Evolutionary conservation across 768 basidiomycete genomes (phyloP).

Genomic region (Clitopilus passeckerianus): DNA sequence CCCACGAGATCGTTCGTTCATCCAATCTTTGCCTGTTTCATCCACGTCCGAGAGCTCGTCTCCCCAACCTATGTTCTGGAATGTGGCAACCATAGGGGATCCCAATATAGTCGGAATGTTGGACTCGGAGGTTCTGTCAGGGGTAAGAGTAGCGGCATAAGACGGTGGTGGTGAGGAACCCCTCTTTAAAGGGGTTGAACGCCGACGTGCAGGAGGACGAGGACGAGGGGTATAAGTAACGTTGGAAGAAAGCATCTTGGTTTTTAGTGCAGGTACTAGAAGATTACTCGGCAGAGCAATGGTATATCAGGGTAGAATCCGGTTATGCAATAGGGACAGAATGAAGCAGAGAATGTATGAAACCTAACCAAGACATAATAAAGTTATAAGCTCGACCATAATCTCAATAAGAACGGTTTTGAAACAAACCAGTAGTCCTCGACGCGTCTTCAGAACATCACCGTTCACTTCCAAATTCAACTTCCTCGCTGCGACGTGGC

Average conservation of each 20-base stretch:
- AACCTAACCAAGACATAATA: background rate
- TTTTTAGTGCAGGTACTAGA: background rate
- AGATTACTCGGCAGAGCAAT: background rate
- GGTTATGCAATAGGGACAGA: background rate
- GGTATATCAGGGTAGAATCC: constrained; percentile 4
- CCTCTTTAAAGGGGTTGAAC: constrained; percentile 31
- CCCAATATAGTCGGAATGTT: constrained; percentile 25
- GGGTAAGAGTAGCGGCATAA: constrained; percentile 38
- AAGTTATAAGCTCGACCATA: background rate
- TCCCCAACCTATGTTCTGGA: constrained; percentile 23
- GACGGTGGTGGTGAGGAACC: constrained; percentile 30
- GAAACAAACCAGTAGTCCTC: background rate
- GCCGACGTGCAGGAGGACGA: constrained; percentile 66
- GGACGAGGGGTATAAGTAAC: constrained; percentile 54
- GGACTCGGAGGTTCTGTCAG: constrained; percentile 14
- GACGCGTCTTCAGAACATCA: background rate
- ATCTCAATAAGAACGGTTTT: background rate
- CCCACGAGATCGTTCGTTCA: constrained; percentile 63
- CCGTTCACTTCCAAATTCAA: background rate
- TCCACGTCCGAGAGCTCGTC: constrained; percentile 13
- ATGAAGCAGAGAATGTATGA: background rate
- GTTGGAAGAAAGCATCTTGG: constrained; percentile 28
- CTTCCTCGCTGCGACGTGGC: background rate
- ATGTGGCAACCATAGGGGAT: constrained; percentile 31
- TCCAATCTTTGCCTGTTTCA: constrained; percentile 35